phyloP scores from a whole-genome alignment of 805 yeast species.

The Ogataea neopini region DNA sequence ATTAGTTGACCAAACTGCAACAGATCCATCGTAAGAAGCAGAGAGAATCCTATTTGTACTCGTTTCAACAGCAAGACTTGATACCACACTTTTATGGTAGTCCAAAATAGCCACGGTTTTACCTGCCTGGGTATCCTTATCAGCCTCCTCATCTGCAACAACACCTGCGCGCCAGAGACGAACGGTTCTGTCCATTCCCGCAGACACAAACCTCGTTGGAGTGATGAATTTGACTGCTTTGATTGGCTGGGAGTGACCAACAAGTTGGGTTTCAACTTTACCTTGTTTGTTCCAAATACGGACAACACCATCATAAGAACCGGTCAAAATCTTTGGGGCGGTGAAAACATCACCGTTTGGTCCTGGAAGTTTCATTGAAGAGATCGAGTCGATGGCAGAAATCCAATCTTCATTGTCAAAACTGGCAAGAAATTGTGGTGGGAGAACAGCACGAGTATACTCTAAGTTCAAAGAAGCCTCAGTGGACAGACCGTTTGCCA shows the following conservation, averaged over 20 bases:
- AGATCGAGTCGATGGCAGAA: slow-evolving; percentile 61
- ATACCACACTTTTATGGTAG: slow-evolving; percentile 91
- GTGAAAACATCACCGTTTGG: slow-evolving; percentile 30
- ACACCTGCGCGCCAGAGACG: slow-evolving; percentile 80
- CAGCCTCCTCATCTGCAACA: slow-evolving; percentile 44
- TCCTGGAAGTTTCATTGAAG: slow-evolving; percentile 34
- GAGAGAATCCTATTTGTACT: slow-evolving; percentile 67
- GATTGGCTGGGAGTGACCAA: slow-evolving; percentile 88
- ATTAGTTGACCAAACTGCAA: slow-evolving; percentile 88
- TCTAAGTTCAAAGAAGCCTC: slow-evolving; percentile 82
- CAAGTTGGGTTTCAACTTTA: slow-evolving; percentile 71
- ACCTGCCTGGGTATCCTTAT: slow-evolving; percentile 49
- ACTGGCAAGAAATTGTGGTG: slow-evolving; percentile 89
- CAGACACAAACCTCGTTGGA: slow-evolving; percentile 74
- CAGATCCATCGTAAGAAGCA: slow-evolving; percentile 75
- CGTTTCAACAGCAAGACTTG: slow-evolving; percentile 61
- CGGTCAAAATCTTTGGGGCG: slow-evolving; percentile 70
- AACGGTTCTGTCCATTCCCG: slow-evolving; percentile 85
- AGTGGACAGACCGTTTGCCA: slow-evolving; percentile 72
- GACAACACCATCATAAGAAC: slow-evolving; percentile 93
- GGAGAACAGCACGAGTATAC: slow-evolving; percentile 88
- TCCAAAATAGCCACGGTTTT: slow-evolving; percentile 81
- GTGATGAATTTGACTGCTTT: slow-evolving; percentile 80
- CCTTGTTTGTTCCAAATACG: slow-evolving; percentile 87
- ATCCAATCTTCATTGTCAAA: slow-evolving; percentile 96